A percentile compares a stretch with the other conserved stretches of the same genome.
Conservation (phyloP, 2,329 filamentous ascomycete species). For the Arthrinium phaeospermum region DNA sequence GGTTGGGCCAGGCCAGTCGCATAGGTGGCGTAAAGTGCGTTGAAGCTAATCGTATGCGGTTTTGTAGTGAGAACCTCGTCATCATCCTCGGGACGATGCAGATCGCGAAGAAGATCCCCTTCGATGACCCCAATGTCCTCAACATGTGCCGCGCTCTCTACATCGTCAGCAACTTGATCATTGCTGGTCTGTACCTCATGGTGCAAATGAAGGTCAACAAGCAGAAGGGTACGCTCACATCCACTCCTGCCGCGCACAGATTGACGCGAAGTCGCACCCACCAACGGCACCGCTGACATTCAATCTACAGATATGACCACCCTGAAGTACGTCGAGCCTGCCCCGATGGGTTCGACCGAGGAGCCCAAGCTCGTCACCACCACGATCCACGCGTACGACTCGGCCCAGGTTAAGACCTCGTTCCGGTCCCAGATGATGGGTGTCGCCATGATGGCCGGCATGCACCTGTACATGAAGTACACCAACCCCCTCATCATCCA, state of each 20-base stretch:
- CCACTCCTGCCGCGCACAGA: background rate
- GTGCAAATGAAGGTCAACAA: slow-evolving; percentile 85
- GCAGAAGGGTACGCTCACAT: slow-evolving; percentile 81
- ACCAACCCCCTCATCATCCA: slow-evolving; percentile 99
- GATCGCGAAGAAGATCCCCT: slow-evolving; percentile 92
- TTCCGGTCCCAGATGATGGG: slow-evolving; percentile 96
- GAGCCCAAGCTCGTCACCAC: slow-evolving; percentile 97
- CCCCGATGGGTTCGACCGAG: slow-evolving; percentile 90
- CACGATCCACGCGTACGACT: slow-evolving; percentile 94
- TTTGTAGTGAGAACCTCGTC: slow-evolving; percentile 80
- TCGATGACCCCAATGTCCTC: slow-evolving; percentile 76
- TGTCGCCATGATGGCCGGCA: slow-evolving; percentile 95
- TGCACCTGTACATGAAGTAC: slow-evolving; percentile 99
- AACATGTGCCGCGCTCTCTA: slow-evolving; percentile 62
- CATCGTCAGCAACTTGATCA: slow-evolving; percentile 75
- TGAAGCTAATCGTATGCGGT: slow-evolving; percentile 15
- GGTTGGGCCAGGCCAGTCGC: background rate
- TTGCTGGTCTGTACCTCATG: slow-evolving; percentile 83
- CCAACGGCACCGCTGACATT: background rate
- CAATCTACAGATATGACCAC: slow-evolving; percentile 80
- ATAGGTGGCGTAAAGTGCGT: slow-evolving; percentile 6
- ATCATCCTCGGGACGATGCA: slow-evolving; percentile 99
- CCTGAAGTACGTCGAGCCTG: slow-evolving; percentile 97
- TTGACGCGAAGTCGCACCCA: background rate
- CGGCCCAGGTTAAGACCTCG: slow-evolving; percentile 79